Evolutionary conservation across 2,329 filamentous ascomycete species (phyloP).

Genomic region (Aureobasidium sp.): DNA sequence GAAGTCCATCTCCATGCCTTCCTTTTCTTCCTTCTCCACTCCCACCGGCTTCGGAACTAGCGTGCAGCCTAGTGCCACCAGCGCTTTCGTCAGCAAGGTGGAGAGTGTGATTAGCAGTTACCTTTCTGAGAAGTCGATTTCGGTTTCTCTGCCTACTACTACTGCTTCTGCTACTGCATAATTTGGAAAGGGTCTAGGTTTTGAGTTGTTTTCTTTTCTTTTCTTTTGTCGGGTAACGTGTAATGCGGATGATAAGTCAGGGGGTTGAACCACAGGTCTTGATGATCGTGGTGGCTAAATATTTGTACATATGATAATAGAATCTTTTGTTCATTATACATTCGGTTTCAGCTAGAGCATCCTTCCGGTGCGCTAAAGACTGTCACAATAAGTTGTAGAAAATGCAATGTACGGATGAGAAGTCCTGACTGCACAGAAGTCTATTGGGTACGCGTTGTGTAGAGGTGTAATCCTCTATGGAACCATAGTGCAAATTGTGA

Average conservation of each 20-base stretch:
- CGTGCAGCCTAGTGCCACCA: not conserved
- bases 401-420: too few species aligned
- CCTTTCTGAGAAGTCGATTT: not conserved
- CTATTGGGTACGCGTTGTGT: too few species aligned
- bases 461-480: too few species aligned
- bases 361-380: too few species aligned
- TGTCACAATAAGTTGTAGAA: too few species aligned
- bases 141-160: not conserved
- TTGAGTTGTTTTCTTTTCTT: too few species aligned
- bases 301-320: not conserved
- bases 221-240: not conserved
- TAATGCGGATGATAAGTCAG: not conserved
- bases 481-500: not conserved
- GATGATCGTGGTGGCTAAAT: not conserved
- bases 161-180: not conserved
- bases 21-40: not conserved
- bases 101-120: not conserved
- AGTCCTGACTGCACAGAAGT: too few species aligned
- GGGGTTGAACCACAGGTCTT: not conserved
- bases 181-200: not conserved
- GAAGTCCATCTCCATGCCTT: slow-evolving; percentile 2
- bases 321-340: not conserved
- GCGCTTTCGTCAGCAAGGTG: not conserved
- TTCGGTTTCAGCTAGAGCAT: too few species aligned
- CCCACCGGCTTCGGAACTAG: not conserved